A percentile compares a stretch with the other conserved stretches of the same genome.
These are phyloP conservation scores for Asterionellopsis glacialis DNA, from an alignment of 108 stramenopile species.

Conservation along the genomic window DNA sequence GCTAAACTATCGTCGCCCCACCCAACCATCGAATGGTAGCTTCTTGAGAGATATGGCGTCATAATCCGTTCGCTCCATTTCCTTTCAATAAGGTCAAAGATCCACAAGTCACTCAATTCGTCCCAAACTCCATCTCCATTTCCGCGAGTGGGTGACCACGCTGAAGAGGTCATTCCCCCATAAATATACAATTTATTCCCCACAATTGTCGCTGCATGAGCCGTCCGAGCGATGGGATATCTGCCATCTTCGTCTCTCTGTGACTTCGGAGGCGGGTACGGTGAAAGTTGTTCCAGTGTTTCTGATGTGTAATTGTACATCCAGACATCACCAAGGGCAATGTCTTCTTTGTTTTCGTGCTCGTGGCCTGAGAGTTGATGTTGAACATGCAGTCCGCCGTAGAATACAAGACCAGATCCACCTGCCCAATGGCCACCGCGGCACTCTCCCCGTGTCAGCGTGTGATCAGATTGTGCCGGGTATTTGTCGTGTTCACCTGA, in stretches of 20 bases:
- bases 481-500: too few species aligned
- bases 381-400: conserved; percentile 29
- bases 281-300: conserved; percentile 20
- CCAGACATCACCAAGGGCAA: conserved; percentile 44
- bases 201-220: conserved; percentile 45
- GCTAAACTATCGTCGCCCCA: conserved; percentile 30
- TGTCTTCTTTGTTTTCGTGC: conserved; percentile 3
- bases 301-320: conserved; percentile 28
- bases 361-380: background rate
- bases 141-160: conserved; percentile 16
- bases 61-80: conserved; percentile 32
- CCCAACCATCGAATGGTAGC: conserved; percentile 43
- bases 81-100: conserved; percentile 30
- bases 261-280: conserved; percentile 16
- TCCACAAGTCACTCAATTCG: conserved; percentile 40
- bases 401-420: conserved; percentile 32
- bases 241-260: conserved; percentile 13
- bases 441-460: conserved; percentile 36
- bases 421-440: conserved; percentile 34
- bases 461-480: background rate
- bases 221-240: conserved; percentile 35
- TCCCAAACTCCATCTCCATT: conserved; percentile 37
- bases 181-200: conserved; percentile 37
- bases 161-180: conserved; percentile 15
- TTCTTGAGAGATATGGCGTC: conserved; percentile 25